A percentile compares a stretch with the other conserved stretches of the same genome.
Conservation (phyloP, 2,329 filamentous ascomycete species). For the Cladophialophora carrionii region DNA sequence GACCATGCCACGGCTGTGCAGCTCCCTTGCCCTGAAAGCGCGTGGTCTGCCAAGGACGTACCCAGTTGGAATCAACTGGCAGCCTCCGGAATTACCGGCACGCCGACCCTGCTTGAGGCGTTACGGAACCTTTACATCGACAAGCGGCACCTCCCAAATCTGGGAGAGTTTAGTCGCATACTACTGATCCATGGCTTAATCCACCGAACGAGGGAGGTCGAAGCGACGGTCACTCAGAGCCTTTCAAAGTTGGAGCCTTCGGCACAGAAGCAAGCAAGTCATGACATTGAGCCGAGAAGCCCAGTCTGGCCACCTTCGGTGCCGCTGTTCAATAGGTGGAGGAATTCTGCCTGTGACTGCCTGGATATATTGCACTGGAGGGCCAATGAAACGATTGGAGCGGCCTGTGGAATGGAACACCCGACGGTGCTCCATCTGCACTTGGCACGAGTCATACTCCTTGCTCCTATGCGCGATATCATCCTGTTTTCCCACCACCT, state of each 20-base stretch:
- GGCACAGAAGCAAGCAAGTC: no score
- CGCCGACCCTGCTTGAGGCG: no score
- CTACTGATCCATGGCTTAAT: no score
- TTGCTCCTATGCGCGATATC: slow-evolving; percentile 54
- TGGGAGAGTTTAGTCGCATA: no score
- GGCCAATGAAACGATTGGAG: slow-evolving; percentile 57
- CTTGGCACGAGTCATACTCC: slow-evolving; percentile 56
- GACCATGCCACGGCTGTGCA: slow-evolving; percentile 45
- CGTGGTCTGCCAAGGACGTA: slow-evolving; percentile 48
- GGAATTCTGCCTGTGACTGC: slow-evolving; percentile 49
- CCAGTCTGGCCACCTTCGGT: slow-evolving; percentile 38
- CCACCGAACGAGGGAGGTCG: no score
- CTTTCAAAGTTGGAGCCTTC: no score
- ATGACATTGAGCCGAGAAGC: no score
- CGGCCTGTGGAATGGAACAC: slow-evolving; percentile 56
- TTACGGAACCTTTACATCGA: no score
- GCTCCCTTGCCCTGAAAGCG: slow-evolving; percentile 48
- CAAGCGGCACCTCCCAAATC: no score
- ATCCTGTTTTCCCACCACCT: slow-evolving; percentile 48
- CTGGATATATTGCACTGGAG: slow-evolving; percentile 63
- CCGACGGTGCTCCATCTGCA: slow-evolving; percentile 61
- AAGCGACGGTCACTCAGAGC: no score
- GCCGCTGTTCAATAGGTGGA: slow-evolving; percentile 51
- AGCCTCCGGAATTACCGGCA: no score
- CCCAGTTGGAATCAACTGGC: no score